Evolutionary conservation across 441 rosid genomes (phyloP).

Genomic region (Sinapis alba): DNA sequence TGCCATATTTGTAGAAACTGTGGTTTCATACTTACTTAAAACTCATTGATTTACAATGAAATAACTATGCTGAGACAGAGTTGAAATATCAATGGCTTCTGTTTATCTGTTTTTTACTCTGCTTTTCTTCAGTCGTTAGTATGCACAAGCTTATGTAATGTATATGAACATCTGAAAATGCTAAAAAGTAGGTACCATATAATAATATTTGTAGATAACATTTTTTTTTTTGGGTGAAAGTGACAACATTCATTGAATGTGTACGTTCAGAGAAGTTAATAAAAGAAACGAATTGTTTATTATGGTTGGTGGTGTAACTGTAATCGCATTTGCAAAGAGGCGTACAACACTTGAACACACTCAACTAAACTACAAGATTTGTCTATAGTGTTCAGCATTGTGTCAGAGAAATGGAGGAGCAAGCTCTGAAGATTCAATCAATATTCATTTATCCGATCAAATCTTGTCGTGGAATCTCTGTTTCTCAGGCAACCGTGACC

Average conservation of each 20-base stretch:
- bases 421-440: slow-evolving; percentile 48
- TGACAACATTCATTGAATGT: background rate
- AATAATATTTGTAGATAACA: background rate
- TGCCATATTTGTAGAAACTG: background rate
- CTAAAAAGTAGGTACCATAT: background rate
- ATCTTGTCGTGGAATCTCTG: slow-evolving; percentile 85
- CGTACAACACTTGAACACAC: background rate
- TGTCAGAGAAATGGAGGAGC: slow-evolving; percentile 17
- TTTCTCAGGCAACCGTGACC: slow-evolving; percentile 67
- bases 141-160: background rate
- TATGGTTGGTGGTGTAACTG: background rate
- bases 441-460: slow-evolving; percentile 73
- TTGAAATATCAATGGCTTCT: slow-evolving; percentile 13
- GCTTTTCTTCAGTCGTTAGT: background rate
- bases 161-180: background rate
- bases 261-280: background rate
- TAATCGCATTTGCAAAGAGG: background rate
- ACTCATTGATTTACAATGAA: background rate
- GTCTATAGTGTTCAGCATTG: background rate
- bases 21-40: background rate
- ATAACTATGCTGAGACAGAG: background rate
- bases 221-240: background rate
- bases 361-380: background rate
- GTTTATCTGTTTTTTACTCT: background rate
- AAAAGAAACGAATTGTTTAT: background rate